phyloP scores from a whole-genome alignment of 805 yeast species.

The Cyberlindnera xishuangbannaensis region DNA sequence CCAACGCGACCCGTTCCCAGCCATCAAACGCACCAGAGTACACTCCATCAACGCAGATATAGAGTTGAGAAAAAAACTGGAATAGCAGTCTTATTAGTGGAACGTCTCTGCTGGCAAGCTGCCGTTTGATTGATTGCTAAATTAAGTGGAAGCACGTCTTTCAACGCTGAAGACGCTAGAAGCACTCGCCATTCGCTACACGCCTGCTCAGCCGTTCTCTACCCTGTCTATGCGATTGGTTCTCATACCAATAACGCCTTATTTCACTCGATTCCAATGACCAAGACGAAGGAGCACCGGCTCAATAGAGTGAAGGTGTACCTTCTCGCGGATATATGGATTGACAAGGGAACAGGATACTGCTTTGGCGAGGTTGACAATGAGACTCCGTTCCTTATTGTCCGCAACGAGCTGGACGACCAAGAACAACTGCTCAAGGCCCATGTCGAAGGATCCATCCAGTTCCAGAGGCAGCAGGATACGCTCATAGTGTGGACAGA shows the following conservation, averaged over 20 bases:
- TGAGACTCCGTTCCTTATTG: conserved; percentile 55
- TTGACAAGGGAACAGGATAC: conserved; percentile 88
- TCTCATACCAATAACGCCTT: too few relatives aligned
- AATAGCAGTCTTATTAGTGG: too few relatives aligned
- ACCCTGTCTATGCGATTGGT: too few relatives aligned
- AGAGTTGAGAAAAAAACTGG: too few relatives aligned
- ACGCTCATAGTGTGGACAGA: conserved; percentile 95
- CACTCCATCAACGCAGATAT: too few relatives aligned
- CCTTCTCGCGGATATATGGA: conserved; percentile 77
- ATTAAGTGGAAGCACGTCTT: too few relatives aligned
- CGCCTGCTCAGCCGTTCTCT: too few relatives aligned
- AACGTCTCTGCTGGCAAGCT: too few relatives aligned
- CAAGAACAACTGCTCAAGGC: conserved; percentile 57
- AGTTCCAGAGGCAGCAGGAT: conserved; percentile 91
- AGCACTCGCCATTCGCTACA: not conserved
- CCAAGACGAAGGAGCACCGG: conserved; percentile 15
- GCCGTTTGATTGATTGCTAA: too few relatives aligned
- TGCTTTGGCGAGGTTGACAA: conserved; percentile 61
- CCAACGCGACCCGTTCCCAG: too few relatives aligned
- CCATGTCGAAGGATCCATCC: conserved; percentile 64
- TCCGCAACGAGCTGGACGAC: conserved; percentile 62
- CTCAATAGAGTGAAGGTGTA: conserved; percentile 92
- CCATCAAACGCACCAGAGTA: too few relatives aligned
- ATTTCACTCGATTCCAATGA: conserved; percentile 1
- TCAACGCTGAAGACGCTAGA: too few relatives aligned